A percentile compares a stretch with the other conserved stretches of the same genome.
These are phyloP conservation scores for Mallotus repandus DNA, from an alignment of 441 rosid species.

Conservation along the genomic window DNA sequence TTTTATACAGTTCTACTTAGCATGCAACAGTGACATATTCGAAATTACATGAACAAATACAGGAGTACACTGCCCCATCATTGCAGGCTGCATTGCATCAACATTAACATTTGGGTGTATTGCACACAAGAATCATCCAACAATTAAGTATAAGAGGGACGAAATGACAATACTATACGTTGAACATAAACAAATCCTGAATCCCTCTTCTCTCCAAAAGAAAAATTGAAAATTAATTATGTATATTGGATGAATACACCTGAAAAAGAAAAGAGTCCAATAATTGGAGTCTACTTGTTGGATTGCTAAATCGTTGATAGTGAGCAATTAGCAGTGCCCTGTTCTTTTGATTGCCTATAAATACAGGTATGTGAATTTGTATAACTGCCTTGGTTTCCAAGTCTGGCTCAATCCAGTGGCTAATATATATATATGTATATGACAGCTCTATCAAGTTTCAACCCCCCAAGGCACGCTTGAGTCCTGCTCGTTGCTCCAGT, in stretches of 20 bases:
- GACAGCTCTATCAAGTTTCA: constrained; percentile 22
- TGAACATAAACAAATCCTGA: background rate
- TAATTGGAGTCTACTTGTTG: background rate
- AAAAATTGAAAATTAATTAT: background rate
- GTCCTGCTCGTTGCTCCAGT: constrained; percentile 65
- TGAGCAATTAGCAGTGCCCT: background rate
- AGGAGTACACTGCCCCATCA: too few relatives aligned
- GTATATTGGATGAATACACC: background rate
- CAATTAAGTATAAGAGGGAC: background rate
- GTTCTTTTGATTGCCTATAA: background rate
- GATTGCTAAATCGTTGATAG: background rate
- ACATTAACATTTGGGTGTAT: background rate
- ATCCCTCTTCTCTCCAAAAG: background rate
- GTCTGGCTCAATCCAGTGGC: constrained; percentile 6
- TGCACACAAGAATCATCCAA: background rate
- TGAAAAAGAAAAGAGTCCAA: background rate
- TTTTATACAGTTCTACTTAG: background rate
- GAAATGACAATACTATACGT: too few relatives aligned
- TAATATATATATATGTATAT: background rate
- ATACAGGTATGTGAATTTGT: background rate
- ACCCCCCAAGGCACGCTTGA: constrained; percentile 58
- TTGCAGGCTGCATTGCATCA: too few relatives aligned
- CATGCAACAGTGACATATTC: background rate
- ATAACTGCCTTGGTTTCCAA: constrained; percentile 7
- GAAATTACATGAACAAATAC: too few relatives aligned